Conservation (phyloP, 2,329 filamentous ascomycete genomes). For the Pseudohalonectria lignicola region DNA sequence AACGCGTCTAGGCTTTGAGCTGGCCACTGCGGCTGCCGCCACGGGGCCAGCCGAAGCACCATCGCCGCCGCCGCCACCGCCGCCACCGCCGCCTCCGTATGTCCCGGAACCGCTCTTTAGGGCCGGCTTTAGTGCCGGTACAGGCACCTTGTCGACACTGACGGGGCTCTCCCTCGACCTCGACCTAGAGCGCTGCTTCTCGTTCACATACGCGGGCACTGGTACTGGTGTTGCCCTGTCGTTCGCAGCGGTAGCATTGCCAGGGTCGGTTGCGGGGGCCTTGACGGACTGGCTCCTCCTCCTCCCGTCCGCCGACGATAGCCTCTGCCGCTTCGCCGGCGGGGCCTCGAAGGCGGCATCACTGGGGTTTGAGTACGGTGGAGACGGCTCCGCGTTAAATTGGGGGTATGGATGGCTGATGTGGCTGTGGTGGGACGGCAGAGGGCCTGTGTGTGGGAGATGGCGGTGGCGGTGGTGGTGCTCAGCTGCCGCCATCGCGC, state of each 20-base stretch:
- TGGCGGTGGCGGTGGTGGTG: slow-evolving; percentile 17
- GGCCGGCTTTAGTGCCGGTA: no score
- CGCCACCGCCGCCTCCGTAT: no score
- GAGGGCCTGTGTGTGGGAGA: background rate
- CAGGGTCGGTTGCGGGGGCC: slow-evolving; percentile 1
- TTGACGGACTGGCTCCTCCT: slow-evolving; percentile 4
- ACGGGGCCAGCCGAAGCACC: background rate
- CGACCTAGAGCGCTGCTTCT: no score
- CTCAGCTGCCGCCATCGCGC: slow-evolving; percentile 21
- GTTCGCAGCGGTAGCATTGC: slow-evolving; percentile 1
- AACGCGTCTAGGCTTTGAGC: slow-evolving; percentile 65
- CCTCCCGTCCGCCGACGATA: slow-evolving; percentile 7
- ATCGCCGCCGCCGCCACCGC: background rate
- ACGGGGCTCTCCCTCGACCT: background rate
- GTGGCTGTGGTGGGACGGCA: slow-evolving; percentile 7
- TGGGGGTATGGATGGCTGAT: slow-evolving; percentile 12
- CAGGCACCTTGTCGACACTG: no score
- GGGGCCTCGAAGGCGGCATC: slow-evolving; percentile 14
- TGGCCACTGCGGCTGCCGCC: slow-evolving; percentile 12
- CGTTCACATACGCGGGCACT: no score
- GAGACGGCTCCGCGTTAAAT: slow-evolving; percentile 15
- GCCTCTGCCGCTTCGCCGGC: slow-evolving; percentile 15
- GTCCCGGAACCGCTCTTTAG: no score
- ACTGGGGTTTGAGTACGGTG: slow-evolving; percentile 16
- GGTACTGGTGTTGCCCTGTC: no score